Percentiles rank a stretch among this genome's conserved stretches.
phyloP scores from a whole-genome alignment of 2,329 filamentous ascomycete genomes.

The Aspergillus neotritici region DNA sequence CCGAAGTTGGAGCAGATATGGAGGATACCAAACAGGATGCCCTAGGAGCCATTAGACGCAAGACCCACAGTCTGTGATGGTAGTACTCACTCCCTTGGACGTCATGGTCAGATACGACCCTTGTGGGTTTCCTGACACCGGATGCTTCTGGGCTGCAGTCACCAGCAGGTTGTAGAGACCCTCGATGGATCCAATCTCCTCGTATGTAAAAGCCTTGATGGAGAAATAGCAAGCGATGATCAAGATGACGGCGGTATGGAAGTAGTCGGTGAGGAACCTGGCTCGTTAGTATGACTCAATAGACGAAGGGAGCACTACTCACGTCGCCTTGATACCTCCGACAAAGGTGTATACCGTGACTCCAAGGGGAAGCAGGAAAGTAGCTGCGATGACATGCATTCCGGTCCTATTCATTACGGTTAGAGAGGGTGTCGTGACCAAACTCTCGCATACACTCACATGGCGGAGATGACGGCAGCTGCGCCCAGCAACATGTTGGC shows the following conservation, averaged over 20 bases:
- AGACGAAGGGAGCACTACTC: background rate
- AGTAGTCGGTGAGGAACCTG: slow-evolving; percentile 47
- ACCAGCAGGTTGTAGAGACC: slow-evolving; percentile 49
- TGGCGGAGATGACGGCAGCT: slow-evolving; percentile 38
- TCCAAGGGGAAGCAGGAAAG: slow-evolving; percentile 42
- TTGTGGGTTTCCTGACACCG: slow-evolving; percentile 49
- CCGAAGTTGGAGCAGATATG: slow-evolving; percentile 49
- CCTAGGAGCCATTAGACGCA: slow-evolving; percentile 23
- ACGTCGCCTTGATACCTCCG: slow-evolving; percentile 39
- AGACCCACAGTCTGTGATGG: too few species aligned
- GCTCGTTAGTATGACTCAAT: slow-evolving; percentile 2
- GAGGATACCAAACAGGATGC: slow-evolving; percentile 48
- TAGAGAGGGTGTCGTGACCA: background rate
- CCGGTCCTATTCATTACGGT: slow-evolving; percentile 34
- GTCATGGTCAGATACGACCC: slow-evolving; percentile 55
- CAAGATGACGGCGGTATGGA: slow-evolving; percentile 52
- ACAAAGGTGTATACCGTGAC: slow-evolving; percentile 38
- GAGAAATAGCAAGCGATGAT: slow-evolving; percentile 48
- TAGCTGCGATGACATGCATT: slow-evolving; percentile 48
- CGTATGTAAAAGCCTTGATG: slow-evolving; percentile 42
- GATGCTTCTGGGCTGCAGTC: slow-evolving; percentile 40
- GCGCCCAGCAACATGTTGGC: slow-evolving; percentile 50
- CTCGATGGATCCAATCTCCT: slow-evolving; percentile 45
- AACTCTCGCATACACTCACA: slow-evolving; percentile 16
- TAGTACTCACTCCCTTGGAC: slow-evolving; percentile 43